phyloP scores from a whole-genome alignment of 2,329 filamentous ascomycete genomes.

The Hysterium pulicare region DNA sequence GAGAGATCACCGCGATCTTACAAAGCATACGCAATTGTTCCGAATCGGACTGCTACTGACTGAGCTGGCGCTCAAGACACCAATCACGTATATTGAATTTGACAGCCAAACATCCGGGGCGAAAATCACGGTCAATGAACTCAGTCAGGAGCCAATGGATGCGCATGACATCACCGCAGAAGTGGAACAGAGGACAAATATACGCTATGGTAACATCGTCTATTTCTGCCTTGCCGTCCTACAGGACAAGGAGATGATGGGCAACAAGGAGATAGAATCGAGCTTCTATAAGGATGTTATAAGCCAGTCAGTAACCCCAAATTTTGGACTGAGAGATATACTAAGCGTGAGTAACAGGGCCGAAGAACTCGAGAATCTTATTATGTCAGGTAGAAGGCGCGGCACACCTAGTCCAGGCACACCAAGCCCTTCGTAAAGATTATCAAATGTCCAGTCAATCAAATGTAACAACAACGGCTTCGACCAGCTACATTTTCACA shows the following conservation, averaged over 20 bases:
- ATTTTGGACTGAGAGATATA: not conserved
- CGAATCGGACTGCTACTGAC: conserved; percentile 24
- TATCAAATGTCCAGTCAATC: no score
- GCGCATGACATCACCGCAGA: conserved; percentile 19
- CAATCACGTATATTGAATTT: conserved; percentile 16
- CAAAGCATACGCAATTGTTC: conserved; percentile 24
- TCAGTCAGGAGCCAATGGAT: conserved; percentile 14
- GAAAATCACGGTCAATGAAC: conserved; percentile 11
- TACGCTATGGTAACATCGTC: conserved; percentile 22
- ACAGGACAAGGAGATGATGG: conserved; percentile 15
- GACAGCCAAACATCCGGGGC: conserved; percentile 8
- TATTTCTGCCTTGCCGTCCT: conserved; percentile 19
- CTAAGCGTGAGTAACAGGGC: not conserved
- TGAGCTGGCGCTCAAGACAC: conserved; percentile 19
- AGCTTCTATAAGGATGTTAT: conserved; percentile 20
- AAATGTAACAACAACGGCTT: no score
- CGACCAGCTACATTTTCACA: no score
- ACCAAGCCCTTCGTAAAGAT: not conserved
- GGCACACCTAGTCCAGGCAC: not conserved
- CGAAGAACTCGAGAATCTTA: not conserved
- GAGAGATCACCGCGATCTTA: conserved; percentile 12
- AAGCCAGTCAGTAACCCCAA: conserved; percentile 2
- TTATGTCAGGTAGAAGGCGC: not conserved
- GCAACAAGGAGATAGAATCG: conserved; percentile 16
- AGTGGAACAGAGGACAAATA: conserved; percentile 19